A percentile compares a stretch with the other conserved stretches of the same genome.
These are phyloP conservation scores for Lepiota venenata DNA, from an alignment of 768 basidiomycete genomes.

Conservation along the genomic window DNA sequence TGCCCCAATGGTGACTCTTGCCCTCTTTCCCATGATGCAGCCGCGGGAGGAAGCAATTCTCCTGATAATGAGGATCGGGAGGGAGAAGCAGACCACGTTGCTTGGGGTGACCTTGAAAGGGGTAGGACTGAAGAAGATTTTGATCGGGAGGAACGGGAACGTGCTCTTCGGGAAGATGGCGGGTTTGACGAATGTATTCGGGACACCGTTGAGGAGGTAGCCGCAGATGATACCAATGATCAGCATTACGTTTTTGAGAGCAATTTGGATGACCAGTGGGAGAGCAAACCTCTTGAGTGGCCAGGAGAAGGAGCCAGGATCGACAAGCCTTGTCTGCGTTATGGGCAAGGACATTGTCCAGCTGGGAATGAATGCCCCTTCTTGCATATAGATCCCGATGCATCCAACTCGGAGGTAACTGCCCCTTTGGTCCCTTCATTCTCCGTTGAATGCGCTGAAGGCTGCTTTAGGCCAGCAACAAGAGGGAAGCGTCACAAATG, in stretches of 20 bases:
- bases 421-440: not conserved
- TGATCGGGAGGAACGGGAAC: not conserved
- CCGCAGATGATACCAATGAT: not conserved
- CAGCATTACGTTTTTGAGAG: not conserved
- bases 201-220: not conserved
- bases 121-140: not conserved
- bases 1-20: conserved; percentile 19
- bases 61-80: not conserved
- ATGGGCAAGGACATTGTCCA: conserved; percentile 32
- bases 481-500: not conserved
- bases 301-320: conserved; percentile 16
- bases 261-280: conserved; percentile 10
- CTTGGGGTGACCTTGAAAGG: not conserved
- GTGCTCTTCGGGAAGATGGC: not conserved
- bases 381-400: conserved; percentile 24
- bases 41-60: not conserved
- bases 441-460: not conserved
- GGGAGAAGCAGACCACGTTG: not conserved
- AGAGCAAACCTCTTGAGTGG: conserved; percentile 15
- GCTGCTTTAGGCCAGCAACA: not conserved
- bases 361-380: conserved; percentile 26
- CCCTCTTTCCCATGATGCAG: conserved; percentile 21
- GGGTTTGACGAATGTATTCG: not conserved
- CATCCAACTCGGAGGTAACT: conserved; percentile 7
- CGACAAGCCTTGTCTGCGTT: conserved; percentile 28